Evolutionary conservation across 306 rosid species (phyloP).

Genomic region (Corylus avellana): DNA sequence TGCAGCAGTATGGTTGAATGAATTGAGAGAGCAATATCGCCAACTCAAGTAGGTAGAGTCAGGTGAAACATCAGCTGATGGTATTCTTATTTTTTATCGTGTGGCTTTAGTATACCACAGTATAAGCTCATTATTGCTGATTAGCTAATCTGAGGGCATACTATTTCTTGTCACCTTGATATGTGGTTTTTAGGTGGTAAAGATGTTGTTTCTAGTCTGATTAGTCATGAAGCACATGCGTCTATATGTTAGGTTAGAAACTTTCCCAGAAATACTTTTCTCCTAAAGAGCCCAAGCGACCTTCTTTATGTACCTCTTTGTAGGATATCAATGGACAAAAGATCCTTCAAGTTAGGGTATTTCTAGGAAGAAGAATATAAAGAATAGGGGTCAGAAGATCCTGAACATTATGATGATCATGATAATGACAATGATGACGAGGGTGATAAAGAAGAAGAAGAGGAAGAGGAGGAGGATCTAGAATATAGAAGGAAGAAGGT

Average conservation of each 20-base stretch:
- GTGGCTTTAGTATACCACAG: not conserved
- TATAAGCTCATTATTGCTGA: not conserved
- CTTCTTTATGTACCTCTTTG: not conserved
- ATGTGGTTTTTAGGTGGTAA: not conserved
- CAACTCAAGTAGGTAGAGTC: not conserved
- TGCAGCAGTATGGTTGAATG: not conserved
- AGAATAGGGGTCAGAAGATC: not conserved
- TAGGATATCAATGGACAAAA: not conserved
- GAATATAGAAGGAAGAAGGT: slow-evolving; percentile 11
- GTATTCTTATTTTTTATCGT: not conserved
- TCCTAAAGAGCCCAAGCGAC: not conserved
- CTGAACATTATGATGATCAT: not conserved
- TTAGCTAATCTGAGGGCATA: not conserved
- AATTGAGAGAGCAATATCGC: not conserved
- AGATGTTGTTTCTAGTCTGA: not conserved
- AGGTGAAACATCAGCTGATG: not conserved
- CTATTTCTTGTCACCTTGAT: not conserved
- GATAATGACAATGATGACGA: not conserved
- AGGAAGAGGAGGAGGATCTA: not conserved
- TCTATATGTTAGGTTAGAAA: not conserved
- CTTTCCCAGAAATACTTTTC: not conserved
- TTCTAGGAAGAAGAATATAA: not conserved
- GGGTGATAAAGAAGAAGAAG: not conserved
- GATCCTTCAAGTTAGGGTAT: not conserved
- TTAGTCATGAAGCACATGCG: not conserved